Evolutionary conservation across 805 yeast species (phyloP).

Genomic region (Wickerhamomyces silvicola): DNA sequence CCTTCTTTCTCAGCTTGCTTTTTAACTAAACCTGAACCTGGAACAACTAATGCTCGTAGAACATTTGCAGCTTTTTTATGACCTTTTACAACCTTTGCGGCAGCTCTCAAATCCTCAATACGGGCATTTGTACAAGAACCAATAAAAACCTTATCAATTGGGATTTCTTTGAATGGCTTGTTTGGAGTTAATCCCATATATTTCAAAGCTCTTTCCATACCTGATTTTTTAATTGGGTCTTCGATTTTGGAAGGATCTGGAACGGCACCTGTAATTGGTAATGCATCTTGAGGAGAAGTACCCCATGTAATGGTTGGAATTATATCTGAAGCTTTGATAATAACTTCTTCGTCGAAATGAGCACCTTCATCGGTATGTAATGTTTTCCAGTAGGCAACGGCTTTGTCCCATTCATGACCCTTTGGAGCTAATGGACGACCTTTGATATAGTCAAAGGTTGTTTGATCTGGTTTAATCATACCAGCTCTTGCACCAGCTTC

Average conservation of each 20-base stretch:
- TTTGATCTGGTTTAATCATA: slow-evolving; percentile 94
- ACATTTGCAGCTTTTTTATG: slow-evolving; percentile 78
- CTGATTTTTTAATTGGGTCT: slow-evolving; percentile 71
- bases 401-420: slow-evolving; percentile 94
- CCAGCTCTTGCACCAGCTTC: slow-evolving; percentile 99
- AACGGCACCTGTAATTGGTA: slow-evolving; percentile 84
- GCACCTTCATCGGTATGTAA: slow-evolving; percentile 88
- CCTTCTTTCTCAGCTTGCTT: slow-evolving; percentile 94
- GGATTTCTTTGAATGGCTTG: slow-evolving; percentile 67
- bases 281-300: slow-evolving; percentile 97
- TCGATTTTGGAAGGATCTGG: slow-evolving; percentile 79
- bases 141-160: slow-evolving; percentile 89
- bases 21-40: slow-evolving; percentile 96
- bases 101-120: slow-evolving; percentile 93
- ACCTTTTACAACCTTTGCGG: slow-evolving; percentile 90
- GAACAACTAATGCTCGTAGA: slow-evolving; percentile 83
- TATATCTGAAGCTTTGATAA: slow-evolving; percentile 75
- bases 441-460: slow-evolving; percentile 80
- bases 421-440: slow-evolving; percentile 94
- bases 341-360: slow-evolving; percentile 75
- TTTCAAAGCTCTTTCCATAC: slow-evolving; percentile 85
- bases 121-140: slow-evolving; percentile 98
- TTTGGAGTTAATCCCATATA: slow-evolving; percentile 91
- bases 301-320: slow-evolving; percentile 99
- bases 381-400: slow-evolving; percentile 85